Conservation (phyloP, 78 protist species). For the Protostelium mycophagum region DNA sequence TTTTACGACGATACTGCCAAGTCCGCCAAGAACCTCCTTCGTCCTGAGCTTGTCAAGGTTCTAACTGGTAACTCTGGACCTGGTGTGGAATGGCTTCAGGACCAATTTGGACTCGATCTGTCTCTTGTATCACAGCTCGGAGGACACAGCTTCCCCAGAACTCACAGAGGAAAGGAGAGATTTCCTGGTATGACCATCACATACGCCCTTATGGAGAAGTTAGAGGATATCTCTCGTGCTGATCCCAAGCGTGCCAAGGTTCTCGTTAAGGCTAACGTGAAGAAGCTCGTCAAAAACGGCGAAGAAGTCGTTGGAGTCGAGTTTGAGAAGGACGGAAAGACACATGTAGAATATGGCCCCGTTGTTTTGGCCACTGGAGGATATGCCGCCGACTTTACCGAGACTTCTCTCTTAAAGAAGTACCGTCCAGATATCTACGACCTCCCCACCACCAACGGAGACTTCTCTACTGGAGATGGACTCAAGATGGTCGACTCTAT, state of each 20-base stretch:
- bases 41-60: background rate
- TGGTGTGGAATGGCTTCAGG: conserved; percentile 16
- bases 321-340: conserved; percentile 6
- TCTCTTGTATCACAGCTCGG: background rate
- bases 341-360: conserved; percentile 10
- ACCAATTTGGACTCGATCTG: background rate
- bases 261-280: conserved; percentile 11
- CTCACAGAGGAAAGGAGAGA: conserved; percentile 16
- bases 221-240: conserved; percentile 1
- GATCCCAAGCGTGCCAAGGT: conserved; percentile 1
- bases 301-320: conserved; percentile 6
- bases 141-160: conserved; percentile 16
- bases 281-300: conserved; percentile 1
- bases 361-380: conserved; percentile 81
- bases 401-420: conserved; percentile 18
- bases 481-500: background rate
- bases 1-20: background rate
- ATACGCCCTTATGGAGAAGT: conserved; percentile 10
- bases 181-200: conserved; percentile 27
- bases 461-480: conserved; percentile 27
- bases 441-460: conserved; percentile 85
- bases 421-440: conserved; percentile 35
- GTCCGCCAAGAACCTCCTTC: background rate
- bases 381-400: conserved; percentile 50
- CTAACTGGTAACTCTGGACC: conserved; percentile 5